Evolutionary conservation across 257 asterid genomes (phyloP), one percentile per base, ranked within the genome.

Genomic region (Primulina huaijiensis): DNA sequence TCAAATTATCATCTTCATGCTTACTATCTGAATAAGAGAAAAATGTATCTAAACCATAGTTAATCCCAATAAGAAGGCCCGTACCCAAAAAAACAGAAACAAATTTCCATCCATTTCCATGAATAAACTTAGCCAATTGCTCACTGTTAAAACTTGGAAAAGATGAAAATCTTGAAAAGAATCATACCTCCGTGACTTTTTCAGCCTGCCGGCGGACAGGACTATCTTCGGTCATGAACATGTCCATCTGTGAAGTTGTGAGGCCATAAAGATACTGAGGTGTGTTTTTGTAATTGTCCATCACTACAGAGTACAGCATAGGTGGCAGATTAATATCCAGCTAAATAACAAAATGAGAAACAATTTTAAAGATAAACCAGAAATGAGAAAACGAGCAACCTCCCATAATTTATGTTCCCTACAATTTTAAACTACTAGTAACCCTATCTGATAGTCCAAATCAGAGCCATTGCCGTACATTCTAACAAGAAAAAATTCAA

Each of bases 251-350:
- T 30, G 95, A 79, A 58, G 99, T 92, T 71, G 87, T 23, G 76
- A 93, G 99, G 63, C 97, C 99, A 52, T 87, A 93, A 27, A 93
- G 90, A 82, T 81, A 78, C 79, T 81, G 90, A 69, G 97, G 99
- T 9, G 84, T 77, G 68, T 80, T 87, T 78, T 87, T 87, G 86
- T 77, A 93, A 77, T 93, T 93, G 30, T 85, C 90, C 91, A 86
- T 87, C 87, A 90, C 97, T 93, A 57, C 79, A 75, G 63, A 90
- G 96, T 93, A 57, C 79, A 75, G 63, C 68, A 75, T 56, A 77
- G 46, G 72, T n/a, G 56, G 50, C 30, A 56, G 60, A 55, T 61
- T 23, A 62, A 73, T 71, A 68, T 67, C 33, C 23, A 21, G 62
- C 35, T 16, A 38, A 50, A 43, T 7, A 75, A 38, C 35, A 33